Base-by-base conservation (phyloP, 2,329 filamentous ascomycete genomes). In the Cladosporium oxysporum region DNA sequence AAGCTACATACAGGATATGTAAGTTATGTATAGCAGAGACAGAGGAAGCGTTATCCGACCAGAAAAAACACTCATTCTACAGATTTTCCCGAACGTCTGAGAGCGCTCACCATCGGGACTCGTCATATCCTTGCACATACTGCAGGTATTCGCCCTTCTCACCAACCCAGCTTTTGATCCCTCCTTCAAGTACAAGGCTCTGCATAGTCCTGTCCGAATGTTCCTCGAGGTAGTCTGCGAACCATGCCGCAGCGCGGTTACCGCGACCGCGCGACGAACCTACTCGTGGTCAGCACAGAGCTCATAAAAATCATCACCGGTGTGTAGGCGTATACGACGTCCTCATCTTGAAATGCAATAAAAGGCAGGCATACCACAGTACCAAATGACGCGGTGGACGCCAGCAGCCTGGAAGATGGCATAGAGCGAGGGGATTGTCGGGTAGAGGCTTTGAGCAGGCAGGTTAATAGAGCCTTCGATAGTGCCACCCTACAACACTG, bases 391-490 rank as follows among this genome's bases (percentile, higher is more conserved):
- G 49, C 76, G 79, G 58, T 78, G 78, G 23, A 85, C 77, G 1
- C 79, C 80, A 2, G 84, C 84, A 64, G 82, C 79, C 68, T 80
- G 82, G 75, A 82, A 83, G 21, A 87, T 75, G 55, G 80, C 79
- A 67, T 85, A 82, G 29, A 86, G 72, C 6, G 77, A 75, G 5
- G 81, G 78, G 7, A 84, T 78, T 3, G 82, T 83, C 61, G 82
- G 82, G 62, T 84, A 85, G 47, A 87, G 79, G 14, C 79, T 82
- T 63, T 87, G 84, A 8, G 85, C 84, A 0, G 85, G 84, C 16
- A 87, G 76, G 69, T 87, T 87, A 68, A 90, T 79, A 0, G 87
- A 87, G 2, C 82, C 83, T 10, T 77, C 77, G 64, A 90, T 84
- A 0, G 86, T 88, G 50, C 87, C 88, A 28, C 88, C 88, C 85